phyloP scores from a whole-genome alignment of 176 grass and related monocot genomes.

The Cocos nucifera region DNA sequence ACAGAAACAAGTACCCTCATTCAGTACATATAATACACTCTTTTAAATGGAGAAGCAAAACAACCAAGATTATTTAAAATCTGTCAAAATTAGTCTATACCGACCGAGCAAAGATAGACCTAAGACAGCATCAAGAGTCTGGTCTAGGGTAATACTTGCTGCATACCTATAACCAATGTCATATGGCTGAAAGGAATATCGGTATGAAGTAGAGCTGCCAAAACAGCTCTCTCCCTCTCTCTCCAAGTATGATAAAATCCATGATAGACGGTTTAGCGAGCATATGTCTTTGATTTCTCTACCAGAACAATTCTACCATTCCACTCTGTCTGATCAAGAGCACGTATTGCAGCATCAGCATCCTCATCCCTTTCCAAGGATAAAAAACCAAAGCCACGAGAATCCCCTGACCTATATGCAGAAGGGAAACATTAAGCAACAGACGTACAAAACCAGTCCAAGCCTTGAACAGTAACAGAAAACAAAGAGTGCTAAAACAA shows the following conservation, averaged over 20 bases:
- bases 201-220: conserved; percentile 27
- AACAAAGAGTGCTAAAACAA: too few species aligned
- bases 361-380: conserved; percentile 75
- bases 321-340: conserved; percentile 67
- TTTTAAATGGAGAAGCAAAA: conserved; percentile 12
- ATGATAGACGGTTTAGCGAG: conserved; percentile 29
- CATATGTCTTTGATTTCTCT: conserved; percentile 70
- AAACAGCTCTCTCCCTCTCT: conserved; percentile 21
- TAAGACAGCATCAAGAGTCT: conserved; percentile 43
- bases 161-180: conserved; percentile 41
- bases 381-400: conserved; percentile 80
- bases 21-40: not conserved
- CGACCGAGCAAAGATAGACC: conserved; percentile 34
- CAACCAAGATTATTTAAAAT: too few species aligned
- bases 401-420: conserved; percentile 59
- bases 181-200: conserved; percentile 26
- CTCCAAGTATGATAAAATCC: conserved; percentile 1
- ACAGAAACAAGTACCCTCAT: conserved; percentile 1
- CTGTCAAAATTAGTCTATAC: conserved; percentile 16
- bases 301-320: conserved; percentile 84
- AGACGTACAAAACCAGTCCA: too few species aligned
- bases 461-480: too few species aligned
- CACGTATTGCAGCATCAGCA: conserved; percentile 77
- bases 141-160: conserved; percentile 38
- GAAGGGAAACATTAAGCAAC: conserved; percentile 10